Evolutionary conservation across 805 yeast genomes (phyloP).

Genomic region (Pichia eremophila): DNA sequence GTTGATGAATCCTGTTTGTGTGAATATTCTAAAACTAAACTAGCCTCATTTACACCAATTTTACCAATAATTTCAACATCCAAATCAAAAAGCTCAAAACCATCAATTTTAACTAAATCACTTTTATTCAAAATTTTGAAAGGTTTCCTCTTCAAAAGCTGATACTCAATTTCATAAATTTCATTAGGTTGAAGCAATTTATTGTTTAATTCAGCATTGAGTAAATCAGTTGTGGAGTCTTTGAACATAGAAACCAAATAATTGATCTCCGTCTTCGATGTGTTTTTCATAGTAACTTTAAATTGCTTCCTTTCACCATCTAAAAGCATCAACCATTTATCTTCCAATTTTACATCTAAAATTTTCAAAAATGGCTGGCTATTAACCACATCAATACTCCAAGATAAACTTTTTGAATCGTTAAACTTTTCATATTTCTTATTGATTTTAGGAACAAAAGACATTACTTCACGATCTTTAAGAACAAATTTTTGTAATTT

Average conservation of each 20-base stretch:
- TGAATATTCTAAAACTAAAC: slow-evolving; percentile 58
- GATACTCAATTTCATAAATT: slow-evolving; percentile 66
- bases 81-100: slow-evolving; percentile 32
- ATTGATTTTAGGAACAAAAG: slow-evolving; percentile 8
- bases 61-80: slow-evolving; percentile 60
- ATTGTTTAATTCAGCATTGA: slow-evolving; percentile 42
- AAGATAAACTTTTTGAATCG: slow-evolving; percentile 17
- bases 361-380: slow-evolving; percentile 55
- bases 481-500: slow-evolving; percentile 31
- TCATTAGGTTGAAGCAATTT: slow-evolving; percentile 48
- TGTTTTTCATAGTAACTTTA: slow-evolving; percentile 45
- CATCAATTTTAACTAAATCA: slow-evolving; percentile 32
- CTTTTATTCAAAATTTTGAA: slow-evolving; percentile 42
- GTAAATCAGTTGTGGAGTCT: slow-evolving; percentile 65
- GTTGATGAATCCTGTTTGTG: slow-evolving; percentile 19
- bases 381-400: slow-evolving; percentile 23
- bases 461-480: neutral
- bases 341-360: slow-evolving; percentile 42
- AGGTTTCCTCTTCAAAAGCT: slow-evolving; percentile 48
- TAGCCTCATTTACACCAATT: slow-evolving; percentile 60
- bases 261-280: slow-evolving; percentile 47
- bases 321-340: slow-evolving; percentile 63
- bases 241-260: slow-evolving; percentile 51
- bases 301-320: slow-evolving; percentile 64
- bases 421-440: neutral